These are phyloP conservation scores for Podaxis rugospora DNA, from an alignment of 768 basidiomycete genomes.

Conservation along the genomic window DNA sequence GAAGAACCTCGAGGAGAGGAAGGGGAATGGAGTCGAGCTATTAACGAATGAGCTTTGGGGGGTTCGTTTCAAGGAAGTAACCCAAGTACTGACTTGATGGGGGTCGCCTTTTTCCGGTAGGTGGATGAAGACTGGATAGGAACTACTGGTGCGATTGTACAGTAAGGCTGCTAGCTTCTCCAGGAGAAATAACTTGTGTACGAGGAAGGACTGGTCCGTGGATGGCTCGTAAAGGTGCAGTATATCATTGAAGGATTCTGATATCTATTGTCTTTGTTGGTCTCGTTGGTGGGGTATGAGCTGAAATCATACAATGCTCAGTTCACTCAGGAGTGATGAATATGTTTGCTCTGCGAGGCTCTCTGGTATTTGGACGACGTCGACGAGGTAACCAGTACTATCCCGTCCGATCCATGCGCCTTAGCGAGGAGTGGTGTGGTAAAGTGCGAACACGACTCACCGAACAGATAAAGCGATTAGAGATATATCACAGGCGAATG, in stretches of 20 bases:
- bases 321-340: not conserved
- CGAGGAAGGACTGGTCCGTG: slow-evolving; percentile 52
- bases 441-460: not conserved
- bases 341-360: not conserved
- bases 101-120: not conserved
- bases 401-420: not conserved
- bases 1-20: slow-evolving; percentile 2
- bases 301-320: not conserved
- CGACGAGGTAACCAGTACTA: slow-evolving; percentile 9
- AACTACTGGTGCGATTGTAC: not conserved
- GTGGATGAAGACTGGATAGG: slow-evolving; percentile 1
- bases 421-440: not conserved
- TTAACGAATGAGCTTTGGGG: not conserved
- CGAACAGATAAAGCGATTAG: slow-evolving; percentile 6
- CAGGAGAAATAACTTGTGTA: slow-evolving; percentile 32
- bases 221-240: slow-evolving; percentile 40
- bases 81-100: not conserved
- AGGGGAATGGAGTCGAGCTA: slow-evolving; percentile 5
- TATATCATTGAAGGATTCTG: slow-evolving; percentile 33
- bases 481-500: slow-evolving; percentile 4
- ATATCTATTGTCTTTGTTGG: not conserved
- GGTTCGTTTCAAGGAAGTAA: not conserved
- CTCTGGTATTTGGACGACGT: not conserved
- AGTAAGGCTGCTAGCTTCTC: slow-evolving; percentile 9
- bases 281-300: not conserved